phyloP scores from a whole-genome alignment of 257 asterid genomes.

The Plantago elongata region DNA sequence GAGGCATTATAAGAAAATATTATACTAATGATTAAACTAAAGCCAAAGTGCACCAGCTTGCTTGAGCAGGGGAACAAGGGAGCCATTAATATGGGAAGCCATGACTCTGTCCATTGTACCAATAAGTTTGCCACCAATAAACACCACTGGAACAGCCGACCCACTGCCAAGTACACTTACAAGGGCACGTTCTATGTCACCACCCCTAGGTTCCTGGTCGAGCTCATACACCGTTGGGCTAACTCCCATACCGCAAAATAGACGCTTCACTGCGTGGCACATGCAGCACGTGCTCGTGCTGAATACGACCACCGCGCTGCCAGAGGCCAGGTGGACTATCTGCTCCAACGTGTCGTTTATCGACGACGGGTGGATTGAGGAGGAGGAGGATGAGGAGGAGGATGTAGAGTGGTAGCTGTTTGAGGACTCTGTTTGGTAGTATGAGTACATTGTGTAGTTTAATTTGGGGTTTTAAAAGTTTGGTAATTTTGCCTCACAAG shows the following conservation, averaged over 20 bases:
- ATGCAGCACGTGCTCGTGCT: constrained; percentile 57
- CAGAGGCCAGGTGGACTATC: constrained; percentile 39
- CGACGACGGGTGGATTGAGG: not conserved
- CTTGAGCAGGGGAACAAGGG: constrained; percentile 54
- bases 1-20: no score
- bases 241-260: constrained; percentile 59
- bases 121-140: constrained; percentile 51
- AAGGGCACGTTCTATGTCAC: constrained; percentile 39
- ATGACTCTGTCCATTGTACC: constrained; percentile 58
- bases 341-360: constrained; percentile 26
- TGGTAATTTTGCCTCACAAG: no score
- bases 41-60: constrained; percentile 63
- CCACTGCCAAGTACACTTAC: constrained; percentile 32
- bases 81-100: constrained; percentile 52
- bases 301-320: constrained; percentile 54
- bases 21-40: constrained; percentile 15
- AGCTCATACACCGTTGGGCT: constrained; percentile 51
- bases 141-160: constrained; percentile 50
- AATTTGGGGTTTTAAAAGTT: not conserved
- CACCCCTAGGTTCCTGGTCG: constrained; percentile 44
- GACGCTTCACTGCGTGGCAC: constrained; percentile 57
- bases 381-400: constrained; percentile 14
- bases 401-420: constrained; percentile 19
- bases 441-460: constrained; percentile 19
- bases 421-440: constrained; percentile 23